Base-by-base conservation (phyloP, 176 grass and related monocot genomes). In the Alloteropsis semialata region DNA sequence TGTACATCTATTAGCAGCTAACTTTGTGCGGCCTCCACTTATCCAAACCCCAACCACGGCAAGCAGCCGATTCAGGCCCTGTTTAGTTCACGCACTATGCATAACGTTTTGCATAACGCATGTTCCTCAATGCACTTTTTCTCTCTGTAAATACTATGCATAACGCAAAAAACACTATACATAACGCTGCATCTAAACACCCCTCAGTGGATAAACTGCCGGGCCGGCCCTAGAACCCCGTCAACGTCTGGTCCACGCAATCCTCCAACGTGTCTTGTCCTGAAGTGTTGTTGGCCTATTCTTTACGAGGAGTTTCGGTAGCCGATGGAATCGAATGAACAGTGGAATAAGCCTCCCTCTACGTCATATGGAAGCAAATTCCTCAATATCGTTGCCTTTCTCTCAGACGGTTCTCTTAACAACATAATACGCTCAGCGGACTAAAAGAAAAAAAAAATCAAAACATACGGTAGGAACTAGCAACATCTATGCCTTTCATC, bases 241-340 rank as follows among this genome's bases (percentile, higher is more conserved):
- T 69, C 62, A 33, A 45, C 62, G 41, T 82, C 62, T 69, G 61
- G 85, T 87, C 71, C 53, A 75, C 30, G 60, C 69, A 73, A 58
- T 30, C 44, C 46, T 55, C 57, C 2, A n/a, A 11, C 56, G 25
- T 61, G 24, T 71, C 3, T 21, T 72, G n/a, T 43, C 29, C 6
- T 42, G 37, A 18, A 41, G n/a, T 19, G 32, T 57, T 74, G 14
- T 57, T 74, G 14, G 13, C 10, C 18, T 8, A 6, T 38, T 43
- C 16, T 29, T 54, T 28, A 68, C 8, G 34, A 69, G 2, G 0
- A n/a, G 11, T 32, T 32, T n/a, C 43, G 33, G 15, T 5, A 12
- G 46, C 1, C n/a, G 19, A 62, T 32, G 30, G 34, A 27, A 13
- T 32, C 3, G n/a, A 28, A 33, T 45, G 38, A 44, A 63, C 42